phyloP scores from a whole-genome alignment of 257 asterid species.

The Ilex asprella region DNA sequence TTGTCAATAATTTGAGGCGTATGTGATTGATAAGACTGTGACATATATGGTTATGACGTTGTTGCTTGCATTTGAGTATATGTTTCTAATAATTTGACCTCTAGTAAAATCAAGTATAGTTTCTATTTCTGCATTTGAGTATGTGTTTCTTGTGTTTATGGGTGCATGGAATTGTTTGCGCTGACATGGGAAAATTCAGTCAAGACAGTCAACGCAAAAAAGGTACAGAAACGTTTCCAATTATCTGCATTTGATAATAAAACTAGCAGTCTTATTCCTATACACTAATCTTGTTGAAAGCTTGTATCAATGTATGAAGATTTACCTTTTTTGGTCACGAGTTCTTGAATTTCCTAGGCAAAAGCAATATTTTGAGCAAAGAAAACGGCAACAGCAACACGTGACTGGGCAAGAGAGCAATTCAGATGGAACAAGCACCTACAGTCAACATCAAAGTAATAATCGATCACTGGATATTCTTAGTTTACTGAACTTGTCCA shows the following conservation, averaged over 20 bases:
- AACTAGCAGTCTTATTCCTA: constrained; percentile 4
- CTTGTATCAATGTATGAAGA: too few species aligned
- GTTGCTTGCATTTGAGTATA: too few species aligned
- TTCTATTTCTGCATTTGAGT: not conserved
- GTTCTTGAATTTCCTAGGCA: constrained; percentile 45
- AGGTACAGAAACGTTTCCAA: constrained; percentile 40
- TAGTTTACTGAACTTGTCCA: constrained; percentile 61
- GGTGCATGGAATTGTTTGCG: constrained; percentile 13
- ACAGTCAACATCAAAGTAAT: constrained; percentile 32
- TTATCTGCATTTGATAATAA: constrained; percentile 2
- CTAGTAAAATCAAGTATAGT: too few species aligned
- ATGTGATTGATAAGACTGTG: too few species aligned
- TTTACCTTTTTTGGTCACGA: constrained; percentile 8
- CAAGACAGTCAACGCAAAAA: constrained; percentile 65
- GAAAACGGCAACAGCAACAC: constrained; percentile 57
- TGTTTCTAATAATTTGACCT: too few species aligned
- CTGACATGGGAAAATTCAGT: constrained; percentile 34
- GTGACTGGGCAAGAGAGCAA: constrained; percentile 29
- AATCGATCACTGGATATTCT: constrained; percentile 75
- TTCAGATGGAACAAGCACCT: constrained; percentile 36
- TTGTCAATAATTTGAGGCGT: too few species aligned
- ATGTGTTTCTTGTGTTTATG: constrained; percentile 6
- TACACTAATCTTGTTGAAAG: constrained; percentile 2
- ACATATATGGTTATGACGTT: too few species aligned
- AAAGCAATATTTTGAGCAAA: constrained; percentile 84